Base-by-base conservation (phyloP, 306 rosid species). In the Canavalia ensiformis region DNA sequence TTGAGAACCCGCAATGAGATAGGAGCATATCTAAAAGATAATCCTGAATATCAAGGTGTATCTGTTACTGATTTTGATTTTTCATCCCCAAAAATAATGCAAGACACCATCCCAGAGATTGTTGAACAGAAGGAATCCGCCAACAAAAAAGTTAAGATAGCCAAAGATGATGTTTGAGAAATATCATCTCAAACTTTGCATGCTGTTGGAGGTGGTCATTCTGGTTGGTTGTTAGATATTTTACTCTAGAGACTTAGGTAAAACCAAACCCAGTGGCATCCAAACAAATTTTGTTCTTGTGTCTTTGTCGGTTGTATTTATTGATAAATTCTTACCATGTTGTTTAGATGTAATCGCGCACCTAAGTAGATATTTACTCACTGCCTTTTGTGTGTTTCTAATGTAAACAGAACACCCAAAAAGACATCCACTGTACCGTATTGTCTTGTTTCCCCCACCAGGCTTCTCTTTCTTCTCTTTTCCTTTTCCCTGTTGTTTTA, bases 1-100 rank as follows among this genome's bases (percentile, higher is more conserved):
- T 49, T 89, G 59, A 92, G 98, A 86, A 90, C 98, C 37, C 86
- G 84, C 42, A 89, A 90, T 45, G 97, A 96, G 88, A 66, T 90
- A 2, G 89, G 89, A 7, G 76, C 88, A 0, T 88, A 64, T 79
- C 34, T 96, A 5, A 90, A 83, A 70, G 92, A 81, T 12, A 84
- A 91, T 81, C 94, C 94, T 0, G 76, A 73, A 62, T 75, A 68
- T 68, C 18, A 84, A 52, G 94, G 79, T 41, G 30, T 89, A 6
- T 68, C 89, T 34, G 76, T 68, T 59, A 5, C 88, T 2, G 85
- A 80, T 78, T 95, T 95, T 11, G 89, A 83, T 87, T 96, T 96
- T 68, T 69, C 88, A 5, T 46, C 74, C 50, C 99, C 99, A 13
- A 95, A 88, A 89, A 57, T 93, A 2, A 89, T 95, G 98, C 91